Evolutionary conservation across 176 grass and related monocot species (phyloP).

Genomic region (Echinochloa phyllopogon): DNA sequence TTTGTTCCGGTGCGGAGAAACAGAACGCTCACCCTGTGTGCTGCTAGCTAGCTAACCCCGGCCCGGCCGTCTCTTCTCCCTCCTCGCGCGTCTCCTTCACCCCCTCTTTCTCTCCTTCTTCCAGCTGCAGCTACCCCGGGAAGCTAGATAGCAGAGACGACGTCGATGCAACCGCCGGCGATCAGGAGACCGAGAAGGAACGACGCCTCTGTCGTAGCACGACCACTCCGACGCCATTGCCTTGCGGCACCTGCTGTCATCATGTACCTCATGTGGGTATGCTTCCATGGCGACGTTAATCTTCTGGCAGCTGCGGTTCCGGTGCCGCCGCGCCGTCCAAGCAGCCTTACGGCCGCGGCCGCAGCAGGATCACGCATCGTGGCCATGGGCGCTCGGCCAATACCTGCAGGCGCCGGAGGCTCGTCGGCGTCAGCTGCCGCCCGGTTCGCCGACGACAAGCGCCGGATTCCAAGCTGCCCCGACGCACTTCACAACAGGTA

Average conservation of each 20-base stretch:
- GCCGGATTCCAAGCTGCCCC: conserved; percentile 57
- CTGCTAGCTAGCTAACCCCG: not conserved
- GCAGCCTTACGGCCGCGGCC: not conserved
- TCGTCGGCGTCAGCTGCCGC: not conserved
- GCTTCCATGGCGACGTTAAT: not conserved
- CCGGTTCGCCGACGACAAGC: conserved; percentile 44
- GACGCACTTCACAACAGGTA: conserved; percentile 65
- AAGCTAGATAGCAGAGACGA: not conserved
- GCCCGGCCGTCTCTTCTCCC: not conserved
- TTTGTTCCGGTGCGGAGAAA: conserved; percentile 35
- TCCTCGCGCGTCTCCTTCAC: not conserved
- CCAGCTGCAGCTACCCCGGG: not conserved
- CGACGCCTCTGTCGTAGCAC: not conserved
- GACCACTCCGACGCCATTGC: not conserved
- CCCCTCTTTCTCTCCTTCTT: not conserved
- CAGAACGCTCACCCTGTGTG: not conserved
- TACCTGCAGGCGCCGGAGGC: not conserved
- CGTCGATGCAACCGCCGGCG: conserved; percentile 45
- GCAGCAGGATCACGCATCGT: conserved; percentile 1
- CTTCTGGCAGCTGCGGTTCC: conserved; percentile 17
- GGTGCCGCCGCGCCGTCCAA: conserved; percentile 16
- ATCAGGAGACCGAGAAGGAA: not conserved
- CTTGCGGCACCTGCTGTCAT: not conserved
- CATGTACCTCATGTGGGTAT: conserved; percentile 25
- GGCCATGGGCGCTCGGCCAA: conserved; percentile 46